Evolutionary conservation across 139 green algal genomes (phyloP).

Genomic region (Chlorella sp.): DNA sequence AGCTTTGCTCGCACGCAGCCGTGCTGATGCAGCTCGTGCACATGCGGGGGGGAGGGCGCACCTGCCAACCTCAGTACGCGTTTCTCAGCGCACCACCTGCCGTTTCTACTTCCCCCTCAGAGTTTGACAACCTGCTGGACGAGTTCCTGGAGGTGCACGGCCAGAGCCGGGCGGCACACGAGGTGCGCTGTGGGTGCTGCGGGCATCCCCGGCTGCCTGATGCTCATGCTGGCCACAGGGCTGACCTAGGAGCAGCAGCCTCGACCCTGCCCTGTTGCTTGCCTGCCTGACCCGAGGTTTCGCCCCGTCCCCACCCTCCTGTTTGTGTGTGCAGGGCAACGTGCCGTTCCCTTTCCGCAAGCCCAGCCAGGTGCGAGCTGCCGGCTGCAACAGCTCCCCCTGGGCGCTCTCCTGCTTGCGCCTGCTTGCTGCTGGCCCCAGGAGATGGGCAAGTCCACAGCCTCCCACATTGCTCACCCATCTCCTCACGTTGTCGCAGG

Average conservation of each 20-base stretch:
- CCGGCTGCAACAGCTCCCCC: no score
- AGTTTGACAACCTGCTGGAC: conserved; percentile 74
- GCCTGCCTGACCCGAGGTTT: background rate
- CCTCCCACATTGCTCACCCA: no score
- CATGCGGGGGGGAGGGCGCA: no score
- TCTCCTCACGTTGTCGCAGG: background rate
- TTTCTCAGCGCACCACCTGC: background rate
- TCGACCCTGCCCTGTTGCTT: background rate
- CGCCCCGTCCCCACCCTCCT: background rate
- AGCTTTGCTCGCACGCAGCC: background rate
- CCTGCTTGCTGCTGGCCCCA: no score
- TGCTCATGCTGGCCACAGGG: no score
- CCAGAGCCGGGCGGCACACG: conserved; percentile 18
- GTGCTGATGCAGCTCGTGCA: no score
- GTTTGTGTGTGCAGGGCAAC: conserved; percentile 28
- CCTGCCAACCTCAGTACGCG: no score
- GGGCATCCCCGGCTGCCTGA: background rate
- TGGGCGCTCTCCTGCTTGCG: no score
- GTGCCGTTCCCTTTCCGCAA: background rate
- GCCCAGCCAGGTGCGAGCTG: conserved; percentile 18
- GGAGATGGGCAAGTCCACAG: no score
- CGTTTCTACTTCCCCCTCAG: background rate
- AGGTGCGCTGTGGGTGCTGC: background rate
- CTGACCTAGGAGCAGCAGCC: no score
- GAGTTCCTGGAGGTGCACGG: conserved; percentile 73